Evolutionary conservation across 2,329 filamentous ascomycete species (phyloP).

Genomic region (Talaromyces sp.): DNA sequence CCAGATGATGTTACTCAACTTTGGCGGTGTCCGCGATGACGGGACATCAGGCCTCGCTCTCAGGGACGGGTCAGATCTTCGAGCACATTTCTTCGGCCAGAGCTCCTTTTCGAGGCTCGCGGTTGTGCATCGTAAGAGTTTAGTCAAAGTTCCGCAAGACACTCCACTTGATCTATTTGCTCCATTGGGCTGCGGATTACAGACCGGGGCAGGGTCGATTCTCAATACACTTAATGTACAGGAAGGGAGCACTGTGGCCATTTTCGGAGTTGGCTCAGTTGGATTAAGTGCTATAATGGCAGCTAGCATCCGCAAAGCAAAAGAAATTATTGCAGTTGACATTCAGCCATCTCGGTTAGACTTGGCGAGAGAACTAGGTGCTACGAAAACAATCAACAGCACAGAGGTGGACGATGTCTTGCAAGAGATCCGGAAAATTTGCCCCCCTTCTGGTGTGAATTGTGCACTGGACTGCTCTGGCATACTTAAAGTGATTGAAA

Average conservation of each 20-base stretch:
- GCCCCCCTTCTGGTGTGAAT: background rate
- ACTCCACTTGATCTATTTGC: conserved; percentile 22
- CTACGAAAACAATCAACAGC: conserved; percentile 35
- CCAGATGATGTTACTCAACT: conserved; percentile 19
- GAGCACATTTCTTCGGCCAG: conserved; percentile 31
- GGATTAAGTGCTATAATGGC: conserved; percentile 17
- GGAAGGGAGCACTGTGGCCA: conserved; percentile 15
- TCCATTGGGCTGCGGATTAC: conserved; percentile 26
- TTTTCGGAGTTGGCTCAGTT: conserved; percentile 26
- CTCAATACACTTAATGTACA: conserved; percentile 22
- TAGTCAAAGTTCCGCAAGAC: conserved; percentile 20
- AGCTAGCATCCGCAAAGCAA: conserved; percentile 16
- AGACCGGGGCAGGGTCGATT: conserved; percentile 28
- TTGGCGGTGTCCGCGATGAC: conserved; percentile 16
- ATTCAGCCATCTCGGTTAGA: conserved; percentile 36
- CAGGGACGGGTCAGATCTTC: conserved; percentile 13
- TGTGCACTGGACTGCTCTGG: background rate
- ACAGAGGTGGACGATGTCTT: background rate
- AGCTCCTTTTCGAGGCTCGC: conserved; percentile 27
- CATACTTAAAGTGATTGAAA: background rate
- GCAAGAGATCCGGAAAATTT: background rate
- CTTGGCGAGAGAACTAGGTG: conserved; percentile 41
- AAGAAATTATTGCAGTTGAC: conserved; percentile 41
- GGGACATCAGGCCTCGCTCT: conserved; percentile 17
- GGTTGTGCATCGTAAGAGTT: conserved; percentile 21